A percentile compares a stretch with the other conserved stretches of the same genome.
Conservation (phyloP, 441 rosid genomes). For the Eruca vesicaria region DNA sequence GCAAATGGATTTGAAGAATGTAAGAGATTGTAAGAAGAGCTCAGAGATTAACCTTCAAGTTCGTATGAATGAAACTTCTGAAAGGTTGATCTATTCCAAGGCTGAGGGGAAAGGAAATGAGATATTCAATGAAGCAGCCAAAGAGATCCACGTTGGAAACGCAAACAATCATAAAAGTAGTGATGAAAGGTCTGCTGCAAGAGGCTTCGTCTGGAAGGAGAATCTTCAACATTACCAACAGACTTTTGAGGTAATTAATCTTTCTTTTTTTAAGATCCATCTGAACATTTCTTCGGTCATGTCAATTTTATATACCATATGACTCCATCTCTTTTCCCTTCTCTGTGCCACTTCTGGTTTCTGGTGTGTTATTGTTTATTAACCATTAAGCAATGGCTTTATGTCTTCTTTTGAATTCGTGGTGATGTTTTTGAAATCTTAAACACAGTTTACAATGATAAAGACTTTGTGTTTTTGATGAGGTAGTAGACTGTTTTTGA, state of each 20-base stretch:
- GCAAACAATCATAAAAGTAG: neutral
- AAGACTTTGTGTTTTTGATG: too few species aligned
- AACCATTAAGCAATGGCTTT: neutral
- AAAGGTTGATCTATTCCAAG: conserved; percentile 57
- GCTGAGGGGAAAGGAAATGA: conserved; percentile 54
- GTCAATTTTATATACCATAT: neutral
- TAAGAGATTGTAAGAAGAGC: too few species aligned
- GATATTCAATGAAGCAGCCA: conserved; percentile 59
- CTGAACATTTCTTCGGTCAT: neutral
- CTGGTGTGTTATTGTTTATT: neutral
- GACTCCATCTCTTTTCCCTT: neutral
- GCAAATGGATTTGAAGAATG: conserved; percentile 18
- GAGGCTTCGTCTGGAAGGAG: neutral
- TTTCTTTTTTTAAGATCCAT: too few species aligned
- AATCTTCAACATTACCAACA: neutral
- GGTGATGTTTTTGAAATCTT: too few species aligned
- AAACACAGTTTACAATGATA: too few species aligned
- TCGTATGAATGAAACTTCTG: conserved; percentile 54
- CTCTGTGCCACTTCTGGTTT: neutral
- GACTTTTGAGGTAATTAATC: neutral
- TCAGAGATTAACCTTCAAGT: too few species aligned
- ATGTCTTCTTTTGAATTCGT: neutral
- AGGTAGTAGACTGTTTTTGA: too few species aligned
- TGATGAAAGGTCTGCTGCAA: neutral
- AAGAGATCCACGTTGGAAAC: too few species aligned